Evolutionary conservation across 2,329 filamentous ascomycete species (phyloP).

Genomic region (Penicillium sp.): DNA sequence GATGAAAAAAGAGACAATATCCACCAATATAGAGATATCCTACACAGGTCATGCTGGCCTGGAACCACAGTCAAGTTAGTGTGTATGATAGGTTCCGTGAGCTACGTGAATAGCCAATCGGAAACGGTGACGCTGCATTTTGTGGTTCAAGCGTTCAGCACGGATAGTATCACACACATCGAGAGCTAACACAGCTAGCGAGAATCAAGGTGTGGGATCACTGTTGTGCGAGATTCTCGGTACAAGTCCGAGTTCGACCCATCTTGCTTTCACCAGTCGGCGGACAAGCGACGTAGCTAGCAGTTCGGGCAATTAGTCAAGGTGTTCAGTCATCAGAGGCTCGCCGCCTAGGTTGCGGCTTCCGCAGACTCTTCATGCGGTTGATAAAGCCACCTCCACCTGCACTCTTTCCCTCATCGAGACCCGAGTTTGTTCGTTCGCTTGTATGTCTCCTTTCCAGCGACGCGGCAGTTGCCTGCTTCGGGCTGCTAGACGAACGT

Average conservation of each 20-base stretch:
- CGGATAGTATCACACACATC: neutral
- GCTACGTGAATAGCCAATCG: neutral
- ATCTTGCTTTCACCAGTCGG: neutral
- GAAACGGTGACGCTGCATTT: neutral
- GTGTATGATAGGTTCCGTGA: neutral
- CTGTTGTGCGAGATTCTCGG: neutral
- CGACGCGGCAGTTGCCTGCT: slow-evolving; percentile 43
- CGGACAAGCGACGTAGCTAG: neutral
- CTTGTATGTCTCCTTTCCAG: slow-evolving; percentile 70
- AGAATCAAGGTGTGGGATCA: neutral
- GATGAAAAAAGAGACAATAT: neutral
- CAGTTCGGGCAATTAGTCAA: neutral
- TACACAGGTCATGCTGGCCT: neutral
- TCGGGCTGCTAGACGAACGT: slow-evolving; percentile 65
- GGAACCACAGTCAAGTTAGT: neutral
- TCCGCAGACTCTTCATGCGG: slow-evolving; percentile 79
- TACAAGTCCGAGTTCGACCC: neutral
- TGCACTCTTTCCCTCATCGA: slow-evolving; percentile 49
- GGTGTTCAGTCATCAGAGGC: slow-evolving; percentile 35
- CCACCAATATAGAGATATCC: neutral
- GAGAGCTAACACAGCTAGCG: neutral
- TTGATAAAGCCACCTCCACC: slow-evolving; percentile 69
- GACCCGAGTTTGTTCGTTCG: slow-evolving; percentile 48
- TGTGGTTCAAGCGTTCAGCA: neutral
- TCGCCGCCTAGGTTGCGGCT: slow-evolving; percentile 50